Conservation (phyloP, 2,329 filamentous ascomycete genomes). For the Pseudogymnoascus sp. region DNA sequence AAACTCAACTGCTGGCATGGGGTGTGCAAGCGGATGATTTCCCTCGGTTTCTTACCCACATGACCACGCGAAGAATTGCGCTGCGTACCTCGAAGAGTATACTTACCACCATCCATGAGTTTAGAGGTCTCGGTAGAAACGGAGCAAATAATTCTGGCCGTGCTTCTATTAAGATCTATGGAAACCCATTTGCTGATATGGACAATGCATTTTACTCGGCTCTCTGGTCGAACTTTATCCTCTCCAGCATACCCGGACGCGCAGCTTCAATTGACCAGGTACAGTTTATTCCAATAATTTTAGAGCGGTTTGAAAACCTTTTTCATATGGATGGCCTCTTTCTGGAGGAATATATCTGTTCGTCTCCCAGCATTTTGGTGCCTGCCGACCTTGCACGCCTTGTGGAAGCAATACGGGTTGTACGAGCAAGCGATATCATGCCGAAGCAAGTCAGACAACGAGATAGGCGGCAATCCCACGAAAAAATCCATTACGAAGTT, state of each 20-base stretch:
- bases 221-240: conserved; percentile 30
- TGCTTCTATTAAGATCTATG: conserved; percentile 27
- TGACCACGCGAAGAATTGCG: conserved; percentile 58
- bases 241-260: conserved; percentile 20
- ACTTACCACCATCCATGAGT: conserved; percentile 56
- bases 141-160: conserved; percentile 23
- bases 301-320: conserved; percentile 28
- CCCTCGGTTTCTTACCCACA: conserved; percentile 52
- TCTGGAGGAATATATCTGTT: conserved; percentile 29
- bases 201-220: conserved; percentile 32
- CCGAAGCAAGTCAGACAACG: conserved; percentile 37
- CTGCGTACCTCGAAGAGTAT: conserved; percentile 76
- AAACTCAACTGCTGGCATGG: conserved; percentile 44
- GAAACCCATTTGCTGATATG: conserved; percentile 27
- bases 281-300: conserved; percentile 28
- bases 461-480: conserved; percentile 16
- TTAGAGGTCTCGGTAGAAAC: conserved; percentile 26
- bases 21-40: conserved; percentile 35
- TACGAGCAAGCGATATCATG: conserved; percentile 47
- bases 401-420: conserved; percentile 43
- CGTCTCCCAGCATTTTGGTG: neutral
- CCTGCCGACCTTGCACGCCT: conserved; percentile 29
- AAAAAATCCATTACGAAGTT: conserved; percentile 55
- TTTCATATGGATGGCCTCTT: conserved; percentile 31
- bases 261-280: conserved; percentile 19